phyloP scores from a whole-genome alignment of 177 flowering plant genomes.

The Tripterygium wilfordii region DNA sequence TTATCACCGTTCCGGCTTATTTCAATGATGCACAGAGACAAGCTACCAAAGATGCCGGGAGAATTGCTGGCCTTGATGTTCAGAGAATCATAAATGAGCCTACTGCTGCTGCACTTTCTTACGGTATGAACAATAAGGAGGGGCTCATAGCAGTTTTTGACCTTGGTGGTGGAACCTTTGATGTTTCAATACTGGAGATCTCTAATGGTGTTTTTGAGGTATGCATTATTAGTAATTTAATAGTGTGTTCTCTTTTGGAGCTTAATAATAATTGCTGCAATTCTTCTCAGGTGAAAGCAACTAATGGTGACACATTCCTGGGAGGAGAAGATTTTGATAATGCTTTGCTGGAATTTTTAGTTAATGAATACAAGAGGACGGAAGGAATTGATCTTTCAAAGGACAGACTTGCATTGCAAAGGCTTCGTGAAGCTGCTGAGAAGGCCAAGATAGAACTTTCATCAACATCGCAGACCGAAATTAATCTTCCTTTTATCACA shows the following conservation, averaged over 20 bases:
- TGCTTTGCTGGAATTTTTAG: conserved; percentile 54
- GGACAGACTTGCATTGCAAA: conserved; percentile 70
- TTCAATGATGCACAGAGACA: conserved; percentile 88
- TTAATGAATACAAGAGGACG: conserved; percentile 58
- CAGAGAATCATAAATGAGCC: conserved; percentile 86
- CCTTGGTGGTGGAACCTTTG: conserved; percentile 87
- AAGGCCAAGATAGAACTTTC: conserved; percentile 89
- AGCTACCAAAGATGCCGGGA: conserved; percentile 88
- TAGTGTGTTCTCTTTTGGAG: not conserved
- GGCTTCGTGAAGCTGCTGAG: conserved; percentile 81
- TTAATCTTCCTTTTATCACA: conserved; percentile 1
- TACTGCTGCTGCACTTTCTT: conserved; percentile 89
- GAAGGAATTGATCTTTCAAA: conserved; percentile 67
- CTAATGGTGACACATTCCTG: conserved; percentile 84
- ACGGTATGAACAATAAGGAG: conserved; percentile 75
- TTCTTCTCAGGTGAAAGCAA: conserved; percentile 66
- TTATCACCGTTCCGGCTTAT: conserved; percentile 80
- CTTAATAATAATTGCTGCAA: not conserved
- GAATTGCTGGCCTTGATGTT: conserved; percentile 81
- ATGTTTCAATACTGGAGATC: conserved; percentile 75
- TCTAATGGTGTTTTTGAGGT: conserved; percentile 89
- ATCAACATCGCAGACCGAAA: conserved; percentile 42
- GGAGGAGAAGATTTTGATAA: conserved; percentile 81
- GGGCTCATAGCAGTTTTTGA: conserved; percentile 80
- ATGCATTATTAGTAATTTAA: too few relatives aligned